These are phyloP conservation scores for Buddleja alternifolia DNA, from an alignment of 257 asterid species.

Conservation along the genomic window DNA sequence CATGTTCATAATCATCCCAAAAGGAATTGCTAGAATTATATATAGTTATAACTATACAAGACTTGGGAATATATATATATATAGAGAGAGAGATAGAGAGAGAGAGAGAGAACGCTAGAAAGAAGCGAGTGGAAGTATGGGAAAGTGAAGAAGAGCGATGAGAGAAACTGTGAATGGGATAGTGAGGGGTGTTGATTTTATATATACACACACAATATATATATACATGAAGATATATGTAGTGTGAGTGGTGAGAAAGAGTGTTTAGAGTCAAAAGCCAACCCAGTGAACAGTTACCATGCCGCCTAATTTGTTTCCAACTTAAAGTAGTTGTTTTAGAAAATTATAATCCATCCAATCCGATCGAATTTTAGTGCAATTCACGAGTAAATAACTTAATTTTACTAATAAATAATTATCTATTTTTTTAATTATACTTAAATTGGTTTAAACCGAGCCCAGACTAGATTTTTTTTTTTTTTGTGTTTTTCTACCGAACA, in stretches of 20 bases:
- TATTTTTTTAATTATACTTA: no score
- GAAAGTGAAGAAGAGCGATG: constrained; percentile 46
- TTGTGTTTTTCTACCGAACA: no score
- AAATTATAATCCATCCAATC: no score
- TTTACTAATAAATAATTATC: no score
- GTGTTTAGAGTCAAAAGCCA: constrained; percentile 43
- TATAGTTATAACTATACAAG: background rate
- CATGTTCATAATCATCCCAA: constrained; percentile 31
- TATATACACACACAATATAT: background rate
- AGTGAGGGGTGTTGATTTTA: constrained; percentile 44
- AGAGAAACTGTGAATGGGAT: constrained; percentile 41
- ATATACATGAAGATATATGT: constrained; percentile 21
- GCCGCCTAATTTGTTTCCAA: constrained; percentile 49
- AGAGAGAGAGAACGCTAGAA: constrained; percentile 13
- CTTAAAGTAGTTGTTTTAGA: no score
- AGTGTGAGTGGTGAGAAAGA: constrained; percentile 31
- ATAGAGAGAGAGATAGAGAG: no score
- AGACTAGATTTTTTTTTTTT: no score
- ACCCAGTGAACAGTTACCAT: constrained; percentile 41
- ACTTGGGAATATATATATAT: constrained; percentile 15
- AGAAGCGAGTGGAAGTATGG: constrained; percentile 41
- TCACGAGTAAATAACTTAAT: no score
- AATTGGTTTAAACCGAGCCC: no score
- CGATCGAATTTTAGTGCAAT: no score
- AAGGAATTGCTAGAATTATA: background rate